phyloP scores from a whole-genome alignment of 768 basidiomycete genomes.

The Zangia roseola region DNA sequence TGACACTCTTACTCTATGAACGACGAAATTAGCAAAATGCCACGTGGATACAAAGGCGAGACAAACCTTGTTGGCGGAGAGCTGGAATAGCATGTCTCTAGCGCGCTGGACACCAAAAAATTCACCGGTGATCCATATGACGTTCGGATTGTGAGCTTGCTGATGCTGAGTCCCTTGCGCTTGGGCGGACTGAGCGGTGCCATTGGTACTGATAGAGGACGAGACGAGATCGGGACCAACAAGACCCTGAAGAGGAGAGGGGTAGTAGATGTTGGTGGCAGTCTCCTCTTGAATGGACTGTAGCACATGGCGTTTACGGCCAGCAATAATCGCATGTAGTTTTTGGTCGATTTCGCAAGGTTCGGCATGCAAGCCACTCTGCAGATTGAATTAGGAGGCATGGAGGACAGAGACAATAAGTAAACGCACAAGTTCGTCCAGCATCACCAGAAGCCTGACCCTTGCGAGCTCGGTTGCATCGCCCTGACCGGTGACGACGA shows the following conservation, averaged over 20 bases:
- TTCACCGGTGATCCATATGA: slow-evolving; percentile 97
- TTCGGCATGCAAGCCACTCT: slow-evolving; percentile 92
- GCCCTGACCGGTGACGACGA: slow-evolving; percentile 85
- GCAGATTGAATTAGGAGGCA: slow-evolving; percentile 4
- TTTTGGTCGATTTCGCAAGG: slow-evolving; percentile 93
- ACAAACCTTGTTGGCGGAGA: slow-evolving; percentile 79
- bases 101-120: slow-evolving; percentile 96
- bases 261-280: slow-evolving; percentile 94
- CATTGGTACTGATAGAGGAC: slow-evolving; percentile 36
- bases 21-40: neutral
- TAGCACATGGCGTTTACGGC: slow-evolving; percentile 80
- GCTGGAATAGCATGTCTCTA: slow-evolving; percentile 90
- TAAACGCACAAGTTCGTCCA: slow-evolving; percentile 85
- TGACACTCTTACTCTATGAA: slow-evolving; percentile 77
- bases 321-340: slow-evolving; percentile 87
- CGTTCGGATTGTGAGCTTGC: slow-evolving; percentile 59
- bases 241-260: slow-evolving; percentile 85
- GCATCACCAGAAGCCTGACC: slow-evolving; percentile 86
- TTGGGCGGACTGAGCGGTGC: slow-evolving; percentile 33
- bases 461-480: slow-evolving; percentile 91
- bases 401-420: neutral
- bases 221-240: slow-evolving; percentile 61
- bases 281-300: slow-evolving; percentile 97
- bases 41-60: neutral
- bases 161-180: slow-evolving; percentile 21